Evolutionary conservation across 2,329 filamentous ascomycete genomes (phyloP).

Genomic region (Fusarium annulatum): DNA sequence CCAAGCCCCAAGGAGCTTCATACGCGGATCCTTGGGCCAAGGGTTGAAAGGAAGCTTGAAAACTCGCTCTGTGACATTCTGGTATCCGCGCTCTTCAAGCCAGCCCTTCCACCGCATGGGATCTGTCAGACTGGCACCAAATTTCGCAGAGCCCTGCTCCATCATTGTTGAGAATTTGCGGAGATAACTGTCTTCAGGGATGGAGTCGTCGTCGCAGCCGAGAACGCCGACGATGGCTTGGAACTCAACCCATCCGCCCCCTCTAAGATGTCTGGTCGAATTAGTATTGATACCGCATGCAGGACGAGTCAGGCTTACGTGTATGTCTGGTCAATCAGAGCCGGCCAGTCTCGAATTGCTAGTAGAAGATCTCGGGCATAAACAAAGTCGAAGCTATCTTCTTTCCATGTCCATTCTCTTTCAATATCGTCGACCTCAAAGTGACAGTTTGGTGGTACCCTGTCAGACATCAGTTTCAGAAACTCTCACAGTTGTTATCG

Average conservation of each 20-base stretch:
- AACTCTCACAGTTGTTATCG: not conserved
- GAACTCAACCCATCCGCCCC: constrained; percentile 36
- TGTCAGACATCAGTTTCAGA: constrained; percentile 23
- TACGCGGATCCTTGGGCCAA: constrained; percentile 61
- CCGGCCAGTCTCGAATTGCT: constrained; percentile 47
- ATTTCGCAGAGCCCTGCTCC: constrained; percentile 42
- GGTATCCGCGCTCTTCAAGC: constrained; percentile 63
- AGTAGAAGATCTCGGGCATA: constrained; percentile 47
- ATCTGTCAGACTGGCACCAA: constrained; percentile 46
- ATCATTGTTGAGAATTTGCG: constrained; percentile 45
- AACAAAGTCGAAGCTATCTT: constrained; percentile 50
- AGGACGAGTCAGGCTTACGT: constrained; percentile 27
- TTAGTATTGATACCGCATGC: not conserved
- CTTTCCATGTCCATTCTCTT: constrained; percentile 52
- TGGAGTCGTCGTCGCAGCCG: constrained; percentile 38
- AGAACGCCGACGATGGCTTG: constrained; percentile 41
- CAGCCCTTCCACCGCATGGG: constrained; percentile 46
- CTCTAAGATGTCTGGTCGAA: constrained; percentile 16
- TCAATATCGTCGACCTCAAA: constrained; percentile 54
- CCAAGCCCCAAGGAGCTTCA: constrained; percentile 60
- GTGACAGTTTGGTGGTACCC: constrained; percentile 52
- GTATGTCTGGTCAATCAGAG: constrained; percentile 50
- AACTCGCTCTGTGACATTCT: constrained; percentile 58
- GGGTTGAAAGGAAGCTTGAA: constrained; percentile 60
- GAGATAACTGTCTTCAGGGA: constrained; percentile 36